phyloP scores from a whole-genome alignment of 1,284 basidiomycete genomes.

The Papiliotrema laurentii region DNA sequence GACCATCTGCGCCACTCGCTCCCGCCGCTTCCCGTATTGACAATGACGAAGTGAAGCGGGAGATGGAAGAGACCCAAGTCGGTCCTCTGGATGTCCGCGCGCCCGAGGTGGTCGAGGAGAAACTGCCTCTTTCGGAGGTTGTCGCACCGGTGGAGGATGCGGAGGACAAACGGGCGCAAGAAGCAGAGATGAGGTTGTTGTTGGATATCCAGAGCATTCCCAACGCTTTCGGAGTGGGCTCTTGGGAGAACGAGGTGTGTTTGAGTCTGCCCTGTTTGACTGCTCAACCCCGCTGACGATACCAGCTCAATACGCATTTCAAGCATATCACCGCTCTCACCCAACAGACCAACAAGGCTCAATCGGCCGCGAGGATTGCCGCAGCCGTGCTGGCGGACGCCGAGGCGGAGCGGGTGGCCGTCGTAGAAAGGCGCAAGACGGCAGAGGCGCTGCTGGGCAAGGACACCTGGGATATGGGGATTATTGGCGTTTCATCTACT shows the following conservation, averaged over 20 bases:
- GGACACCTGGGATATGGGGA: constrained; percentile 20
- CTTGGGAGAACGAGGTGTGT: not conserved
- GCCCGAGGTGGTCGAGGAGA: too few species aligned
- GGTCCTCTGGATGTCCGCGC: too few species aligned
- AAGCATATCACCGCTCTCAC: constrained; percentile 14
- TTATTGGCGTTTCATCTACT: too few species aligned
- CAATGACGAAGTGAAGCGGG: too few species aligned
- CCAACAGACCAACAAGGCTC: constrained; percentile 18
- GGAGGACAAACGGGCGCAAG: too few species aligned
- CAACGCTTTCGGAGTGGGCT: not conserved
- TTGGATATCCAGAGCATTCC: not conserved
- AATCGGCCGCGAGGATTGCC: constrained; percentile 25
- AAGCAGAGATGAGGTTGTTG: not conserved
- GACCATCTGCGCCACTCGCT: too few species aligned
- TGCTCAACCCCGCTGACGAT: not conserved
- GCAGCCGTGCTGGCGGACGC: constrained; percentile 36
- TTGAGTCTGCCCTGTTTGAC: not conserved
- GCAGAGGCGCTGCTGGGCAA: constrained; percentile 25
- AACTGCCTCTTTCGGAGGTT: too few species aligned
- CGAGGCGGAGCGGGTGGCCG: constrained; percentile 36
- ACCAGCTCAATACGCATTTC: constrained; percentile 24
- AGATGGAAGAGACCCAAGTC: too few species aligned
- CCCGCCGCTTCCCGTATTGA: too few species aligned
- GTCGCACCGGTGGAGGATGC: too few species aligned
- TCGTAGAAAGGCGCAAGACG: constrained; percentile 29